Percentiles rank a stretch among this genome's conserved stretches.
Conservation (phyloP, 2,329 filamentous ascomycete genomes). For the Exutisphaerella laricina region DNA sequence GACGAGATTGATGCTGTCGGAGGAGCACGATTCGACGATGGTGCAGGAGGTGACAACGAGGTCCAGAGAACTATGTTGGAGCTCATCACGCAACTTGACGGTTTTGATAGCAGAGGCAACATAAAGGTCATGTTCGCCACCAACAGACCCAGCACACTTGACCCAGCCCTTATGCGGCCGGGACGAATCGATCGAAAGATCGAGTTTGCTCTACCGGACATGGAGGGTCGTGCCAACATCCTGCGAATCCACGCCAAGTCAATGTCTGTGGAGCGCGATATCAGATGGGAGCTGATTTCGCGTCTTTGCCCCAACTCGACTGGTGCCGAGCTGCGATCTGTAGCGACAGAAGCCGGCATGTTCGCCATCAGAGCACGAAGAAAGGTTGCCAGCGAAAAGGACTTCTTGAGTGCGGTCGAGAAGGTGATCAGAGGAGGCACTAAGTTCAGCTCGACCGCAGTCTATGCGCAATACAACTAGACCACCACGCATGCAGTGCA, state of each 20-base stretch:
- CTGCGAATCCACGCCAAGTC: constrained; percentile 98
- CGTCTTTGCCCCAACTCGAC: constrained; percentile 95
- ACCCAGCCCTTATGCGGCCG: constrained; percentile 94
- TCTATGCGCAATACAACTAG: constrained; percentile 99
- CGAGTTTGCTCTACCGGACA: constrained; percentile 93
- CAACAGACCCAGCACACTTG: constrained; percentile 89
- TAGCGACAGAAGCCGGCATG: constrained; percentile 98
- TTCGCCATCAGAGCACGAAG: constrained; percentile 90
- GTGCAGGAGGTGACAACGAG: constrained; percentile 94
- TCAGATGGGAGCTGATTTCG: constrained; percentile 97
- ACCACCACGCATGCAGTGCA: constrained; percentile 2
- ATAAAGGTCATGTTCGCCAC: constrained; percentile 99
- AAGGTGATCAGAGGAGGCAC: constrained; percentile 99
- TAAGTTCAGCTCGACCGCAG: constrained; percentile 98
- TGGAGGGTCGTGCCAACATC: constrained; percentile 96
- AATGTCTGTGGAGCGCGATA: constrained; percentile 98
- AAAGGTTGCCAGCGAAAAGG: constrained; percentile 98
- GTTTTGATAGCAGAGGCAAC: constrained; percentile 93
- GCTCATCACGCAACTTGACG: constrained; percentile 92
- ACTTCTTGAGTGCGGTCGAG: constrained; percentile 95
- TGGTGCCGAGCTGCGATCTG: constrained; percentile 89
- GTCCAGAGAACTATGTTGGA: constrained; percentile 98
- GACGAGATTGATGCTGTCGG: constrained; percentile 97
- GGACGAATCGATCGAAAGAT: constrained; percentile 99
- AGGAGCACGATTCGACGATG: constrained; percentile 92